Evolutionary conservation across 1,139 yeast species (phyloP).

Genomic region (Hemisphaericaspora subhashii): DNA sequence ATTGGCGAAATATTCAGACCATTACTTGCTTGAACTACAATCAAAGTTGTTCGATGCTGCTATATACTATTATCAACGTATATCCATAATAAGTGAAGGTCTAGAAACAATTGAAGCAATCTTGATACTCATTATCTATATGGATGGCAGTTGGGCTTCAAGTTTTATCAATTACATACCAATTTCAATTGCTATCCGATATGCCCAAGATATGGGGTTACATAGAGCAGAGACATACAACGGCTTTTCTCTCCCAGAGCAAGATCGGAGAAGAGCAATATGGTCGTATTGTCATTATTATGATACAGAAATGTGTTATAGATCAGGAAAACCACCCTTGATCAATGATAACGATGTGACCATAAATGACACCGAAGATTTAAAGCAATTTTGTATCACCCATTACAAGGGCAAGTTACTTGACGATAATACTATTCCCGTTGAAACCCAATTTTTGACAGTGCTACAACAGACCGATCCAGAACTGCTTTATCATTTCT

Average conservation of each 20-base stretch:
- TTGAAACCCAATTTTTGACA: background rate
- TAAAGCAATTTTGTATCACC: conserved; percentile 8
- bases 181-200: conserved; percentile 53
- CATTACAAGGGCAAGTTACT: background rate
- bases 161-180: conserved; percentile 47
- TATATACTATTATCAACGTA: conserved; percentile 48
- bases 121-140: conserved; percentile 42
- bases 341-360: conserved; percentile 53
- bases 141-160: conserved; percentile 43
- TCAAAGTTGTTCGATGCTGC: conserved; percentile 34
- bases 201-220: conserved; percentile 65
- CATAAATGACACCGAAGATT: conserved; percentile 20
- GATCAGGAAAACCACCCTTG: conserved; percentile 61
- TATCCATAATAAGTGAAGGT: conserved; percentile 52
- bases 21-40: conserved; percentile 22
- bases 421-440: background rate
- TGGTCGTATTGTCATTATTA: conserved; percentile 59
- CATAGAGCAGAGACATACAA: conserved; percentile 55
- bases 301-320: conserved; percentile 56
- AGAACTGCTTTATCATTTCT: conserved; percentile 11
- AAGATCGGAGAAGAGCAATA: conserved; percentile 36
- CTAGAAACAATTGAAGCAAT: conserved; percentile 50
- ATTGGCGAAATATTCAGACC: conserved; percentile 8
- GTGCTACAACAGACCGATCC: background rate
- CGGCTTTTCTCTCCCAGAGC: conserved; percentile 39